phyloP scores from a whole-genome alignment of 805 yeast species.

The Starmerella powellii region DNA sequence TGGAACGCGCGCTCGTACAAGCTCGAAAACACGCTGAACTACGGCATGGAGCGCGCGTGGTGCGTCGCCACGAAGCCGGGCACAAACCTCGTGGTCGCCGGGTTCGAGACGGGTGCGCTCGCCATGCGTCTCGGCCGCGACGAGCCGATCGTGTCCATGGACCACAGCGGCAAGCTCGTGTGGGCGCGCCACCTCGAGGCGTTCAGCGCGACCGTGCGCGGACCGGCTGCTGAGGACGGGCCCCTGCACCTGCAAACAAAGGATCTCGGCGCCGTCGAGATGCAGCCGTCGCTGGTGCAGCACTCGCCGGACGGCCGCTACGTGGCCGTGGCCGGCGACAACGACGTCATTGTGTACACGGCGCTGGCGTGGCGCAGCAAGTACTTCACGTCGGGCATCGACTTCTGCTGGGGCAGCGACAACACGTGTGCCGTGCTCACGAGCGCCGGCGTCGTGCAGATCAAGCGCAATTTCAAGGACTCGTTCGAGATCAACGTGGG shows the following conservation, averaged over 20 bases:
- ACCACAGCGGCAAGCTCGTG: constrained; percentile 77
- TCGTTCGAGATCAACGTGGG: constrained; percentile 44
- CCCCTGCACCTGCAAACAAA: constrained; percentile 59
- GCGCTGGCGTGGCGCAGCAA: constrained; percentile 98
- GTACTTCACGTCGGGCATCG: constrained; percentile 78
- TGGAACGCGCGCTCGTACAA: constrained; percentile 95
- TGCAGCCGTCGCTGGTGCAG: constrained; percentile 71
- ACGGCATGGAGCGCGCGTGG: constrained; percentile 95
- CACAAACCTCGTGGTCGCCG: constrained; percentile 73
- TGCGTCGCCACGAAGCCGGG: constrained; percentile 68
- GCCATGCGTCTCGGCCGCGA: constrained; percentile 84
- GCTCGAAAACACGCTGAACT: constrained; percentile 79
- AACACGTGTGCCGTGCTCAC: constrained; percentile 77
- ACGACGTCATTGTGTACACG: constrained; percentile 90
- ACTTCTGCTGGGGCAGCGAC: constrained; percentile 92
- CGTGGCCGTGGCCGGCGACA: constrained; percentile 95
- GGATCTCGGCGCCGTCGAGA: constrained; percentile 88
- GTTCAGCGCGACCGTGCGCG: constrained; percentile 55
- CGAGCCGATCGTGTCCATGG: constrained; percentile 89
- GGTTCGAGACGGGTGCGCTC: constrained; percentile 91
- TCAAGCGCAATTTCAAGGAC: constrained; percentile 72
- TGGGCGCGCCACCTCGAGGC: constrained; percentile 89
- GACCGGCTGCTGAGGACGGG: constrained; percentile 33
- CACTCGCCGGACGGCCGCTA: constrained; percentile 98
- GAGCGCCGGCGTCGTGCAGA: constrained; percentile 48